Base-by-base conservation (phyloP, 805 yeast species). In the Metschnikowia baotianmanensis region DNA sequence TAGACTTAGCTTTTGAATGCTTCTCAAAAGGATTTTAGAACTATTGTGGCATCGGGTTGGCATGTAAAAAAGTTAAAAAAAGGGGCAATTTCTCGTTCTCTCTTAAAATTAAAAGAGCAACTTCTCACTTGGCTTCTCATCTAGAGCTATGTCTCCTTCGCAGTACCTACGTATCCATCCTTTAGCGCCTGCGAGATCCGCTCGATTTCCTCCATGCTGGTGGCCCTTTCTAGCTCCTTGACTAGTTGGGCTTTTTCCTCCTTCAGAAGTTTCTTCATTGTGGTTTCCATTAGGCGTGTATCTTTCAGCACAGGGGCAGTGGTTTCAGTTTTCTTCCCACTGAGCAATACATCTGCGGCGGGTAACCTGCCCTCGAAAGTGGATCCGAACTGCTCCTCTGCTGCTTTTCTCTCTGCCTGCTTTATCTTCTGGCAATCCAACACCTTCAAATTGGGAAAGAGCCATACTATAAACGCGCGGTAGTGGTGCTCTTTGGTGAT, bases 181-280 rank as follows among this genome's bases (percentile, higher is more conserved):
- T 44, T 45, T 19, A 51, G 35, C 11, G 43, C 43, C 12, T 17
- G 10, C 57, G 87, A 95, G 18, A 89, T 75, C 36, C 77, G 65
- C 43, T 82, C 85, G 6, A 89, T 85, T 47, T 90, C 96, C 5
- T 76, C 85, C 42, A 90, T 57, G 37, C 81, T 78, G 4, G 79
- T 72, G 1, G 96, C 95, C 23, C 63, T 66, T 38, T 72, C 69
- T 41, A 90, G 65, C 47, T 78, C 73, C 30, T 67, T 56, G 46
- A 80, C 70, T 35, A 90, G 61, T 33, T 63, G 61, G 11, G 61
- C 59, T 42, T 69, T 74, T 27, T 82, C 88, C 25, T 73, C 78
- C 0, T 69, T 74, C 1, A 81, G 67, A 51, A 86, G 66, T 44
- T 71, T 77, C 19, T 62, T 56, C 13, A 71, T 67, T 0, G 67